Percentiles rank a stretch among this genome's conserved stretches.
Evolutionary conservation across 371 early-diverging fungal species (phyloP).

Genomic region (Capillidium heterosporum): DNA sequence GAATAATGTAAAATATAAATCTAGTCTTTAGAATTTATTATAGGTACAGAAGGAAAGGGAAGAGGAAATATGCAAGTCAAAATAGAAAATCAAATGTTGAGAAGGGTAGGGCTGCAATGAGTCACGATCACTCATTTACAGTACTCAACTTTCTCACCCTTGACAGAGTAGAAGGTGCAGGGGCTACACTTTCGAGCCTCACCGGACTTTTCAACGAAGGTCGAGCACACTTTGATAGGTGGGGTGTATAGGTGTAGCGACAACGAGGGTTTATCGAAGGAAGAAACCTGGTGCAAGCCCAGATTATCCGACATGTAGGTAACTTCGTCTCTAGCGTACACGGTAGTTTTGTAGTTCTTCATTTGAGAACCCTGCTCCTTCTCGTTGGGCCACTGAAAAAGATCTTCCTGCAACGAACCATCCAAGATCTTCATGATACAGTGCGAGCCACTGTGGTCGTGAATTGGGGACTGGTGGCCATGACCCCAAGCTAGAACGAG

Average conservation of each 20-base stretch:
- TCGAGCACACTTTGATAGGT: slow-evolving; percentile 66
- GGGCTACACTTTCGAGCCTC: slow-evolving; percentile 41
- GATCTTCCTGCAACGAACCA: slow-evolving; percentile 63
- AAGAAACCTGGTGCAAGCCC: slow-evolving; percentile 74
- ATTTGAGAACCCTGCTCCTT: slow-evolving; percentile 14
- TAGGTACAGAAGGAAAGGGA: no score
- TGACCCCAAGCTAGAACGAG: slow-evolving; percentile 81
- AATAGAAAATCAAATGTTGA: no score
- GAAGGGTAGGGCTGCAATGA: neutral
- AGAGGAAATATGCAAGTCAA: no score
- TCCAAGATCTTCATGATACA: slow-evolving; percentile 86
- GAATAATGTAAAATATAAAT: no score
- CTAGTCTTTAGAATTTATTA: no score
- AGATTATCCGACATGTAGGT: slow-evolving; percentile 82
- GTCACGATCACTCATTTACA: neutral
- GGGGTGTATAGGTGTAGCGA: slow-evolving; percentile 89
- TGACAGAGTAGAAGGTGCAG: slow-evolving; percentile 43
- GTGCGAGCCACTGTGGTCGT: slow-evolving; percentile 84
- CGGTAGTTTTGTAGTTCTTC: slow-evolving; percentile 21
- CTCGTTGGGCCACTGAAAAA: slow-evolving; percentile 71
- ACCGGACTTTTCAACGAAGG: slow-evolving; percentile 62
- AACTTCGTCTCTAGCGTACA: slow-evolving; percentile 38
- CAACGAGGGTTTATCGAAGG: slow-evolving; percentile 49
- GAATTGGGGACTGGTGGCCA: slow-evolving; percentile 50
- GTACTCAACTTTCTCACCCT: slow-evolving; percentile 14